Percentiles rank a stretch among this genome's conserved stretches.
Conservation (phyloP, 1,284 basidiomycete species). For the Boletus holoroseus region DNA sequence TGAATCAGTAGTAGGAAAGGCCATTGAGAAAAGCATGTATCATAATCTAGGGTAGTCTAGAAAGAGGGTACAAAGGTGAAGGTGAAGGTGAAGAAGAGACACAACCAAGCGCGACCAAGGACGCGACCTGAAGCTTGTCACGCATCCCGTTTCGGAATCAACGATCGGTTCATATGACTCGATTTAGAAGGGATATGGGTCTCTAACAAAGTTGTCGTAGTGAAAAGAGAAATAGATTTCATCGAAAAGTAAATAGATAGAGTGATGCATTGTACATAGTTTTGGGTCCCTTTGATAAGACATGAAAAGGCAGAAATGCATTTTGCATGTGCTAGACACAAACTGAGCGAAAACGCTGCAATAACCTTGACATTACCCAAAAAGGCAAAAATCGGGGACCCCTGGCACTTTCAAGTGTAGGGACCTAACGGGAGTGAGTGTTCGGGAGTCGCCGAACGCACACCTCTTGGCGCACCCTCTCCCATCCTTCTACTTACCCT, state of each 20-base stretch:
- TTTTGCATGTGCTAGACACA: not conserved
- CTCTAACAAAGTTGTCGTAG: not conserved
- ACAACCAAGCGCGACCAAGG: too few species aligned
- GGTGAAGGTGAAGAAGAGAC: too few species aligned
- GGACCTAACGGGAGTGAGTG: not conserved
- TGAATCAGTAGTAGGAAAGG: too few species aligned
- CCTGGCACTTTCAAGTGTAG: not conserved
- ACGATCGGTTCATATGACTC: not conserved
- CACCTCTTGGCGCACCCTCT: constrained; percentile 19
- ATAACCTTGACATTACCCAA: not conserved
- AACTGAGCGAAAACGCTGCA: not conserved
- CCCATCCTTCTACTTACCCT: constrained; percentile 42
- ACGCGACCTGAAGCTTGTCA: too few species aligned
- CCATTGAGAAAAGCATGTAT: too few species aligned
- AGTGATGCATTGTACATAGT: not conserved
- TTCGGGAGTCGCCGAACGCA: not conserved
- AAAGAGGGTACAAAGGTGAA: too few species aligned
- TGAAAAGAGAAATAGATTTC: not conserved
- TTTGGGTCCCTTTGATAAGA: constrained; percentile 1
- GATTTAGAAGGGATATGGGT: constrained; percentile 2
- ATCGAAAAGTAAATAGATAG: not conserved
- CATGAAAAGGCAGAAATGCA: not conserved
- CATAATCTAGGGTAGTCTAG: too few species aligned
- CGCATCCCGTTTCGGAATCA: not conserved
- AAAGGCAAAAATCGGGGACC: not conserved